A percentile compares a stretch with the other conserved stretches of the same genome.
Evolutionary conservation across 225 moss, liverwort and hornwort genomes (phyloP).

Genomic region (Thuidium tamariscinum): DNA sequence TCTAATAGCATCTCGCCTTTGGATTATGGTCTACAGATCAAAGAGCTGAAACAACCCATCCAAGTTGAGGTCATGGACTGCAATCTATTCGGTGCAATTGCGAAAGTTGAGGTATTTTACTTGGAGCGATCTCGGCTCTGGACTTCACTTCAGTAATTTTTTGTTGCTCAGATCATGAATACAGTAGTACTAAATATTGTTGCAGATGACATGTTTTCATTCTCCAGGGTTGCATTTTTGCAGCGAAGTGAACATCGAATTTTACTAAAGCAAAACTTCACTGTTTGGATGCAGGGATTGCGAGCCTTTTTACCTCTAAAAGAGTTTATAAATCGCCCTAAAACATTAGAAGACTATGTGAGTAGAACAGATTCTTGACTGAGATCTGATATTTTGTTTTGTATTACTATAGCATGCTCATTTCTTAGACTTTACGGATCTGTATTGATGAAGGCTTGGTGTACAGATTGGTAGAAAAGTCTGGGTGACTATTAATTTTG

Average conservation of each 20-base stretch:
- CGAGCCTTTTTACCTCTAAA: constrained; percentile 40
- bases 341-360: constrained; percentile 21
- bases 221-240: not conserved
- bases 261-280: not conserved
- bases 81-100: constrained; percentile 39
- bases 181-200: not conserved
- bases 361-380: not conserved
- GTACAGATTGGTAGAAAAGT: constrained; percentile 27
- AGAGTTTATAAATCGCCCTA: constrained; percentile 33
- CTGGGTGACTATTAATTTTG: constrained; percentile 23
- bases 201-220: not conserved
- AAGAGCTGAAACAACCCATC: constrained; percentile 48
- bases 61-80: constrained; percentile 42
- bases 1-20: not conserved
- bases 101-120: constrained; percentile 47
- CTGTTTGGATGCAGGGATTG: constrained; percentile 25
- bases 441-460: not conserved
- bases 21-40: constrained; percentile 34
- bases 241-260: not conserved
- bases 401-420: not conserved
- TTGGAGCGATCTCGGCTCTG: not conserved
- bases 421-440: not conserved
- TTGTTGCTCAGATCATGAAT: not conserved
- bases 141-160: not conserved
- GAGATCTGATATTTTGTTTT: not conserved